Percentiles rank a stretch among this genome's conserved stretches.
These are phyloP conservation scores for Hymenoscyphus fructigenus DNA, from an alignment of 2,329 filamentous ascomycete genomes.

Conservation along the genomic window DNA sequence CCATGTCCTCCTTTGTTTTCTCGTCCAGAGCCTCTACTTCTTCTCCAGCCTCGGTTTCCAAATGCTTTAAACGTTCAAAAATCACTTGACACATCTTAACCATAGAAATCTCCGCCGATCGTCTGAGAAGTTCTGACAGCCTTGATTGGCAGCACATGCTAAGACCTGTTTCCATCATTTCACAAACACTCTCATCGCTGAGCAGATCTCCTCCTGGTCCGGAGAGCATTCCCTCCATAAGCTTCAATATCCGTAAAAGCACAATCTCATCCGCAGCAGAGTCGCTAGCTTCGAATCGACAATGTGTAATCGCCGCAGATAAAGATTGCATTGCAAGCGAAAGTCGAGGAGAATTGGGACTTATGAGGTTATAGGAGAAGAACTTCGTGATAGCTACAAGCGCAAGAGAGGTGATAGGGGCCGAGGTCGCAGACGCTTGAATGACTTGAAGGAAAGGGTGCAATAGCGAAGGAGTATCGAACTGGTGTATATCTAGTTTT, in stretches of 20 bases:
- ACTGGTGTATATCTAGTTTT: constrained; percentile 71
- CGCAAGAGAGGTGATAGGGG: constrained; percentile 92
- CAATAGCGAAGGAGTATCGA: constrained; percentile 85
- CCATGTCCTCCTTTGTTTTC: constrained; percentile 66
- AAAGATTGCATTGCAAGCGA: constrained; percentile 90
- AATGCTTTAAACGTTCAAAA: constrained; percentile 85
- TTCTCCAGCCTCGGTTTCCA: constrained; percentile 73
- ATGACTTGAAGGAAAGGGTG: constrained; percentile 97
- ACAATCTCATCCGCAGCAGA: constrained; percentile 94
- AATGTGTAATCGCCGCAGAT: constrained; percentile 94
- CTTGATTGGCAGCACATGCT: constrained; percentile 96
- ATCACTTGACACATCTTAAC: constrained; percentile 99
- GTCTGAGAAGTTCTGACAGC: constrained; percentile 83
- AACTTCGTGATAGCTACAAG: constrained; percentile 95
- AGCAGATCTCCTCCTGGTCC: constrained; percentile 87
- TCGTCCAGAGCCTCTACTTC: constrained; percentile 65
- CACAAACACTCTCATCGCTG: constrained; percentile 97
- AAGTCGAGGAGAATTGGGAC: constrained; percentile 79
- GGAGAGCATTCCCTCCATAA: constrained; percentile 98
- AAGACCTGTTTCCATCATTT: constrained; percentile 98
- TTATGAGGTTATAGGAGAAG: constrained; percentile 90
- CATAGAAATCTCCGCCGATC: constrained; percentile 95
- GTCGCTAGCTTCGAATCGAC: constrained; percentile 95
- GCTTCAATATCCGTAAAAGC: constrained; percentile 85
- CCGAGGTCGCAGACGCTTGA: constrained; percentile 91